Evolutionary conservation across 2,329 filamentous ascomycete genomes (phyloP), one percentile per base, ranked within the genome.

Genomic region (Dendryphion nanum): DNA sequence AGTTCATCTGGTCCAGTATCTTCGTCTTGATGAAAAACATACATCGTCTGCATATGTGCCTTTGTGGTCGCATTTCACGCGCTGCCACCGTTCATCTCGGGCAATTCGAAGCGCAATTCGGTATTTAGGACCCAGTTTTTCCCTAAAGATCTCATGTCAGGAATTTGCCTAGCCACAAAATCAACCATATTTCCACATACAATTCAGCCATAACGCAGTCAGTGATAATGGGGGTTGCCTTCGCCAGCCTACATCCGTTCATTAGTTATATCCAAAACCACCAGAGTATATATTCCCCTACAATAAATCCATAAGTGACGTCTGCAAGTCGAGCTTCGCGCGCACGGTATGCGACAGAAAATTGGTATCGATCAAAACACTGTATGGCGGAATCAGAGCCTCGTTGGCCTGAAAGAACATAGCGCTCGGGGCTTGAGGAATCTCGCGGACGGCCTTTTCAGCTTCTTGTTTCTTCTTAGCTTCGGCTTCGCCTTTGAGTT

Each of bases 241-340:
- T 94, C 14, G 91, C 91, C 64, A 90, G 95, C n/a, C n/a, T n/a
- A n/a, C n/a, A n/a, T n/a, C n/a, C n/a, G n/a, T n/a, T n/a, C n/a
- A n/a, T n/a, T n/a, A n/a, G n/a, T n/a, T n/a, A n/a, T n/a, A n/a
- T n/a, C n/a, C n/a, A n/a, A n/a, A n/a, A n/a, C n/a, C n/a, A n/a
- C n/a, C n/a, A n/a, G n/a, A n/a, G n/a, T n/a, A n/a, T n/a, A n/a
- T n/a, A n/a, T n/a, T n/a, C n/a, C n/a, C n/a, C n/a, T n/a, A n/a
- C 4, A 98, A 77, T 37, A 87, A 86, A 65, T 96, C 89, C 88
- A 96, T 95, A 74, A 96, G 87, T 3, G 85, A 83, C 44, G 91
- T 84, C 15, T 95, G 77, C 10, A 97, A 73, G 21, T 90, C 88
- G 15, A 97, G 79, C 71, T 98, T 97, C 51, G 85, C 82, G 66